Conservation (phyloP, 2,329 filamentous ascomycete genomes). For the Dactylellina haptotyla region DNA sequence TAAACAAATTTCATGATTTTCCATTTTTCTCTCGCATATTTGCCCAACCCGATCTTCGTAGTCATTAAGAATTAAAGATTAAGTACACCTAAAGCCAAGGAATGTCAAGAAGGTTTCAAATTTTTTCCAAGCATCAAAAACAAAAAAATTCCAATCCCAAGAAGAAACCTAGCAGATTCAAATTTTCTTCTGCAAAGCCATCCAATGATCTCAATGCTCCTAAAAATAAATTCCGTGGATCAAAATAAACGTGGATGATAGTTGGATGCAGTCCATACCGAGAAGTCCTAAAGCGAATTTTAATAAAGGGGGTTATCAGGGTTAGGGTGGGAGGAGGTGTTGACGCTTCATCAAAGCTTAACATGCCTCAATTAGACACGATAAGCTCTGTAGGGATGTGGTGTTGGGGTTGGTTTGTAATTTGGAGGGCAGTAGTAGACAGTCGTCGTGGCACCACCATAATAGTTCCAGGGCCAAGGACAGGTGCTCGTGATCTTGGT, state of each 20-base stretch:
- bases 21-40: slow-evolving; percentile 10
- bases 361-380: slow-evolving; percentile 22
- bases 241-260: too few relatives aligned
- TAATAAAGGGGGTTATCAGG: too few relatives aligned
- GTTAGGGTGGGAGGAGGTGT: too few relatives aligned
- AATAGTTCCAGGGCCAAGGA: slow-evolving; percentile 22
- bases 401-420: slow-evolving; percentile 16
- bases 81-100: slow-evolving; percentile 29
- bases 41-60: not conserved
- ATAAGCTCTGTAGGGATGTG: slow-evolving; percentile 27
- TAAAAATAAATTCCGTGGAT: too few relatives aligned
- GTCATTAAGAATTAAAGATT: slow-evolving; percentile 39
- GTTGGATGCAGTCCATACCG: too few relatives aligned
- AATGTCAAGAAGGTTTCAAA: slow-evolving; percentile 31
- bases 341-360: too few relatives aligned
- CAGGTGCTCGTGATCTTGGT: slow-evolving; percentile 37
- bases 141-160: not conserved
- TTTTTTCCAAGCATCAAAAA: not conserved
- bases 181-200: too few relatives aligned
- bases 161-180: too few relatives aligned
- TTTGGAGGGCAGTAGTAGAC: slow-evolving; percentile 20
- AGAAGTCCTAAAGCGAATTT: too few relatives aligned
- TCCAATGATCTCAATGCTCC: too few relatives aligned
- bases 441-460: slow-evolving; percentile 20
- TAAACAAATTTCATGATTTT: not conserved